phyloP scores from a whole-genome alignment of 208 protist genomes.

The Balamuthia mandrillaris region DNA sequence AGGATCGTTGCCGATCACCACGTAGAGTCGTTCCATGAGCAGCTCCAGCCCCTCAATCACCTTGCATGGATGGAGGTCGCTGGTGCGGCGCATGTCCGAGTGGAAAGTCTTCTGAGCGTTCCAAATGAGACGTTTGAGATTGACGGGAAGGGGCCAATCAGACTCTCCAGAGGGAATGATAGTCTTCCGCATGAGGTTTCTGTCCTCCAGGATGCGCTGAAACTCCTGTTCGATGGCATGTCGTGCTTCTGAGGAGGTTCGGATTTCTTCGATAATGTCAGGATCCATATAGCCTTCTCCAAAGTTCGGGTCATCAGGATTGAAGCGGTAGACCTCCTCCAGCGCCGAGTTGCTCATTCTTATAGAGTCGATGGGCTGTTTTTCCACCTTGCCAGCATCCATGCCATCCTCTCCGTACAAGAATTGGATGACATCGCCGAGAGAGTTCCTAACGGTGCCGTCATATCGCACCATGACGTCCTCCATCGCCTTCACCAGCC shows the following conservation, averaged over 20 bases:
- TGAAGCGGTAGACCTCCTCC: background rate
- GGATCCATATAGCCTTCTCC: conserved; percentile 80
- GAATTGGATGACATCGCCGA: conserved; percentile 93
- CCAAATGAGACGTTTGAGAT: conserved; percentile 62
- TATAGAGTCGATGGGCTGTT: conserved; percentile 37
- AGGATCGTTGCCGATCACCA: conserved; percentile 67
- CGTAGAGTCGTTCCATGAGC: conserved; percentile 48
- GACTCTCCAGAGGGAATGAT: conserved; percentile 51
- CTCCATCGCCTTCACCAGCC: conserved; percentile 96
- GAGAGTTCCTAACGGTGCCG: conserved; percentile 93
- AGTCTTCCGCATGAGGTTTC: conserved; percentile 70
- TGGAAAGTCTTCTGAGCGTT: conserved; percentile 90
- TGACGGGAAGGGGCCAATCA: background rate
- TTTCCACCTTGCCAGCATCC: conserved; percentile 88
- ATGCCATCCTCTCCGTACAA: conserved; percentile 99
- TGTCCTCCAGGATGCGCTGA: conserved; percentile 80
- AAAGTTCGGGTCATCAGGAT: conserved; percentile 19
- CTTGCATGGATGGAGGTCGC: conserved; percentile 85
- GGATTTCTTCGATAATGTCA: conserved; percentile 81
- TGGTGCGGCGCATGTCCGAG: conserved; percentile 72
- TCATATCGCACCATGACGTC: conserved; percentile 96
- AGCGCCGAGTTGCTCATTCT: conserved; percentile 43
- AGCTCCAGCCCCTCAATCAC: conserved; percentile 57
- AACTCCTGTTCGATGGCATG: conserved; percentile 84
- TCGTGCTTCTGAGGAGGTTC: conserved; percentile 69